Base-by-base conservation (phyloP, 345 rosid genomes). In the Salix exigua region DNA sequence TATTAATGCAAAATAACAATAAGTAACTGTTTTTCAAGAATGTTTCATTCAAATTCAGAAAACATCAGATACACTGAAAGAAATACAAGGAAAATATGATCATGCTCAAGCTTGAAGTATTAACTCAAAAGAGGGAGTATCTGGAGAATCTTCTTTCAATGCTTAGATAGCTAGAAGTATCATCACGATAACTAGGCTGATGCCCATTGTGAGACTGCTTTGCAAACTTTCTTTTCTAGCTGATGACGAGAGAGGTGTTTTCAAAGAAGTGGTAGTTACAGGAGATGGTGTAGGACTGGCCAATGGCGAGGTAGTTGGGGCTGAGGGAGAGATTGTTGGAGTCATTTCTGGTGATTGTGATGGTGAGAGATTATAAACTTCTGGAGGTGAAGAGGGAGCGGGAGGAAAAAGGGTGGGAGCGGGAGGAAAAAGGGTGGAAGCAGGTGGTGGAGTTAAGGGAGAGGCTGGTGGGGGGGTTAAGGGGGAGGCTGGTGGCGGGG, bases 211-310 rank as follows among this genome's bases (percentile, higher is more conserved):
- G 37, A 81, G 35, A 67, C 70, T 65, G 38, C 31, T 51, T 70
- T 48, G 68, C 73, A 80, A 66, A 74, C 70, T 48, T 38, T 28
- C 37, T 19, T 75, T 82, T 48, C 26, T 66, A 35, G 87, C 84
- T 53, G 83, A 84, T 14, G 87, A 82, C 6, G 89, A 69, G 16
- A 76, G 70, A 38, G 78, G 71, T 42, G 67, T 68, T 7, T 66
- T 73, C 18, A 75, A 40, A 73, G 75, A 19, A 60, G 81, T 67
- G 21, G 82, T 23, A 35, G 68, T 38, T n/a, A 66, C 3, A 67
- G 85, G 78, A 46, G 82, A 19, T 75, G 71, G 25, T 44, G 73
- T 33, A 26, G 83, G 75, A 69, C 68, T 6, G 13, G 53, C 6
- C 53, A 50, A n/a, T 46, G 81, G 73, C 30, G 82, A 42, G 55